Evolutionary conservation across 2,329 filamentous ascomycete species (phyloP).

Genomic region (Fusarium lyarnte): DNA sequence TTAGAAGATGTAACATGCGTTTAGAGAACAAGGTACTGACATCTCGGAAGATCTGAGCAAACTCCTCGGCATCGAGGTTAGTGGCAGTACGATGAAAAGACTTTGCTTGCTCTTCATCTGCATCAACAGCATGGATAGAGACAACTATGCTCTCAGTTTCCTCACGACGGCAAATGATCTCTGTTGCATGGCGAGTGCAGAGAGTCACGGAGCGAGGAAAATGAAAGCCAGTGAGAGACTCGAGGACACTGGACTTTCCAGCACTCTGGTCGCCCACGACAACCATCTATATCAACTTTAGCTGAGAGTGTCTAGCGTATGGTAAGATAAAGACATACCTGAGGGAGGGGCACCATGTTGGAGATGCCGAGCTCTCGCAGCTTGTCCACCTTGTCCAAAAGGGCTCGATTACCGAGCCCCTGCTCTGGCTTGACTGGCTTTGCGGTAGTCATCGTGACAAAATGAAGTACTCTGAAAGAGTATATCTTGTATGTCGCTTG

Average conservation of each 20-base stretch:
- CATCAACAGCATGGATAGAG: constrained; percentile 49
- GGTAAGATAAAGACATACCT: constrained; percentile 58
- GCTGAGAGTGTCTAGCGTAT: neutral
- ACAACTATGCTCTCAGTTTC: constrained; percentile 48
- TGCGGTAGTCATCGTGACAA: constrained; percentile 9
- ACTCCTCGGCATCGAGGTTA: constrained; percentile 40
- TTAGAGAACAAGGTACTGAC: constrained; percentile 34
- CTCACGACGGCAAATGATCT: constrained; percentile 57
- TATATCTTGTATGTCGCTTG: neutral
- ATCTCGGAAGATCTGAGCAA: constrained; percentile 53
- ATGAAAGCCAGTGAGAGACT: constrained; percentile 65
- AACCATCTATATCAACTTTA: constrained; percentile 67
- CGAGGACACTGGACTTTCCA: constrained; percentile 85
- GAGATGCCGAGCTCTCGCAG: constrained; percentile 54
- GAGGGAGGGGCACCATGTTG: constrained; percentile 51
- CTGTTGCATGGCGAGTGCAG: constrained; percentile 61
- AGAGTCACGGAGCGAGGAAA: constrained; percentile 57
- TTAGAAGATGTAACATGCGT: fast-evolving
- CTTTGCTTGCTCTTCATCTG: constrained; percentile 8
- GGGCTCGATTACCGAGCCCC: constrained; percentile 36
- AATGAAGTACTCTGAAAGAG: neutral
- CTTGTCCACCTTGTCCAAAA: constrained; percentile 53
- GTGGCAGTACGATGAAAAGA: constrained; percentile 43
- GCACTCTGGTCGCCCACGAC: constrained; percentile 88
- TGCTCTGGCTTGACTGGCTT: neutral